A percentile compares a stretch with the other conserved stretches of the same genome.
These are phyloP conservation scores for Lactarius sp. DNA, from an alignment of 768 basidiomycete genomes.

Conservation along the genomic window DNA sequence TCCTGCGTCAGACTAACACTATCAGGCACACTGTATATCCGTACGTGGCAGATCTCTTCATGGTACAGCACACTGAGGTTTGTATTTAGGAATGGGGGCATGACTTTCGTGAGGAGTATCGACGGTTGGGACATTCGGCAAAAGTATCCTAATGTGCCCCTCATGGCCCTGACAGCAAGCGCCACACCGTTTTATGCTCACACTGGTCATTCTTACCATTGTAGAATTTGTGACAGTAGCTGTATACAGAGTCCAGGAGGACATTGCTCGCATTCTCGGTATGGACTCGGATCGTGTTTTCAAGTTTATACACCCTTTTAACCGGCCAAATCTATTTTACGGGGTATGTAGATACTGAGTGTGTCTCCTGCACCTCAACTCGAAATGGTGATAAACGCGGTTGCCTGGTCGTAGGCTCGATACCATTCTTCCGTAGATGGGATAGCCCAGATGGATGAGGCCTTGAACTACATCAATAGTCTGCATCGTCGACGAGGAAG, in stretches of 20 bases:
- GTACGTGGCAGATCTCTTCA: conserved; percentile 35
- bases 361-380: background rate
- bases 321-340: conserved; percentile 74
- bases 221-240: conserved; percentile 3
- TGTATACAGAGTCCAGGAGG: conserved; percentile 60
- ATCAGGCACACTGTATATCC: conserved; percentile 78
- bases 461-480: conserved; percentile 59
- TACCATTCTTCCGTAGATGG: conserved; percentile 54
- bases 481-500: conserved; percentile 55
- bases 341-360: conserved; percentile 44
- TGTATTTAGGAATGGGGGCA: conserved; percentile 78
- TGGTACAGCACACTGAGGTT: background rate
- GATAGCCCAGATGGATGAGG: conserved; percentile 54
- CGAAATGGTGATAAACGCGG: background rate
- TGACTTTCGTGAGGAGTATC: conserved; percentile 71
- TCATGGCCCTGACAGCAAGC: conserved; percentile 86
- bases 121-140: conserved; percentile 66
- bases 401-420: conserved; percentile 44
- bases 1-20: conserved; percentile 1
- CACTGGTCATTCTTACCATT: background rate
- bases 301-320: conserved; percentile 73
- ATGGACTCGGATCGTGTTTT: conserved; percentile 54
- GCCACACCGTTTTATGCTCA: conserved; percentile 62
- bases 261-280: conserved; percentile 63
- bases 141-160: conserved; percentile 62